Evolutionary conservation across 2,329 filamentous ascomycete species (phyloP), one percentile per base, ranked within the genome.

Genomic region (Balansia obtecta): DNA sequence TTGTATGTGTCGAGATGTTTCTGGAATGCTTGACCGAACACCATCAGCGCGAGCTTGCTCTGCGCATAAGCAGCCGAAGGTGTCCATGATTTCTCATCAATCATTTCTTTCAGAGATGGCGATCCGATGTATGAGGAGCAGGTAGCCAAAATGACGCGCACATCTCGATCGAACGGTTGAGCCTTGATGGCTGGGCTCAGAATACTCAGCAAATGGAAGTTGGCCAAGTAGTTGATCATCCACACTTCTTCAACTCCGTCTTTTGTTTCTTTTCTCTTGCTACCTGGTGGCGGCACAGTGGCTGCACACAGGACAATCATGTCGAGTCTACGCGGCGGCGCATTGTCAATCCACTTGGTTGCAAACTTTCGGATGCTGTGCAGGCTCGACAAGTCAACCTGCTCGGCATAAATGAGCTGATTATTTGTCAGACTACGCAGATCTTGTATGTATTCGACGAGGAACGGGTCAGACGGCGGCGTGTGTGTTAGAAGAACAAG

Each of bases 291-390:
- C 4, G 85, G 87, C 57, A 89, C 71, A 0, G 84, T 85, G 43
- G 86, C 86, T 10, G 85, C 93, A 65, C 89, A 95, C 16, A 98
- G 75, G 18, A 98, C 79, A 45, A 98, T 72, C 82, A 91, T 90
- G 65, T 98, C 93, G 7, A 98, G 72, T 45, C 94, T 76, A 51
- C 94, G 77, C 9, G 90, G 88, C 2, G 93, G 91, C 20, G 86
- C 80, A 65, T 96, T 97, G 66, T 98, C 91, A 57, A 98, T 88
- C 91, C 94, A 98, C 71, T 88, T 91, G 0, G 93, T 98, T 12
- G 93, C 93, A 65, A 98, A 98, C 55, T 83, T 77, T 39, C 93
- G 86, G 59, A 98, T 84, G 65, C 87, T 94, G 65, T 95, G 82
- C n/a, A 98, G 73, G 15, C 85, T 91, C 12, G 84, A 71, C 30